A percentile compares a stretch with the other conserved stretches of the same genome.
Evolutionary conservation across 305 asterid species (phyloP).

Genomic region (Striga hermonthica): DNA sequence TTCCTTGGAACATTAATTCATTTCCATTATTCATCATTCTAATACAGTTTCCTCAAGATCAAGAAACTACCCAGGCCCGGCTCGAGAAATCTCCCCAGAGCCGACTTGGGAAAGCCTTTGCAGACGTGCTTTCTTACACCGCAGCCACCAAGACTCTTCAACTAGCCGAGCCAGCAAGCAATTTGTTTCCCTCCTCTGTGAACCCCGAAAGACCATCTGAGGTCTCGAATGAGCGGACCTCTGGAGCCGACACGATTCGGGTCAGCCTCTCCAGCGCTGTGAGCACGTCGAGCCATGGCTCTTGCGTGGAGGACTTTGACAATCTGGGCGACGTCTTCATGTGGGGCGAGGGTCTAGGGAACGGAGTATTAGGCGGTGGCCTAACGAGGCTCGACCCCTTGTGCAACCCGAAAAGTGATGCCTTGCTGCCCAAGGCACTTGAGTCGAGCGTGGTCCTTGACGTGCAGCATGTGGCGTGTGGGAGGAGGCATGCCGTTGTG

Average conservation of each 20-base stretch:
- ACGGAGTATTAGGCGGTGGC: constrained; percentile 70
- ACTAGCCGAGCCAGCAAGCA: constrained; percentile 33
- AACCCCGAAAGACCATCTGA: constrained; percentile 41
- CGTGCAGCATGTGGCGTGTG: constrained; percentile 65
- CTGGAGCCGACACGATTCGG: constrained; percentile 61
- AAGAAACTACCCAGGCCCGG: constrained; percentile 41
- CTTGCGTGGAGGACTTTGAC: constrained; percentile 70
- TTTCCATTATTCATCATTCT: constrained; percentile 9
- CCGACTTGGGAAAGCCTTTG: constrained; percentile 74
- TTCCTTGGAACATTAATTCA: neutral
- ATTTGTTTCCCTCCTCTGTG: constrained; percentile 32
- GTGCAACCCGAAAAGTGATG: constrained; percentile 39
- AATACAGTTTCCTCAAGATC: constrained; percentile 51
- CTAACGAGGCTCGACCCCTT: constrained; percentile 33
- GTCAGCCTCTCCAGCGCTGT: constrained; percentile 88
- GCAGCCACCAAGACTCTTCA: constrained; percentile 53
- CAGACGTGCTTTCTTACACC: constrained; percentile 72
- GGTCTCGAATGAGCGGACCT: constrained; percentile 46
- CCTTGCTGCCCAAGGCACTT: constrained; percentile 64
- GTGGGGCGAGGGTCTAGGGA: constrained; percentile 82
- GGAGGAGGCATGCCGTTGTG: constrained; percentile 62
- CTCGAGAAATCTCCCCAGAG: constrained; percentile 49
- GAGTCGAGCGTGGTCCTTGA: constrained; percentile 75
- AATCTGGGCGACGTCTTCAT: constrained; percentile 83
- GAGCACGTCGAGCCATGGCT: constrained; percentile 93